Percentiles rank a stretch among this genome's conserved stretches.
Conservation (phyloP, 2,329 filamentous ascomycete genomes). For the Neofusicoccum parvum region DNA sequence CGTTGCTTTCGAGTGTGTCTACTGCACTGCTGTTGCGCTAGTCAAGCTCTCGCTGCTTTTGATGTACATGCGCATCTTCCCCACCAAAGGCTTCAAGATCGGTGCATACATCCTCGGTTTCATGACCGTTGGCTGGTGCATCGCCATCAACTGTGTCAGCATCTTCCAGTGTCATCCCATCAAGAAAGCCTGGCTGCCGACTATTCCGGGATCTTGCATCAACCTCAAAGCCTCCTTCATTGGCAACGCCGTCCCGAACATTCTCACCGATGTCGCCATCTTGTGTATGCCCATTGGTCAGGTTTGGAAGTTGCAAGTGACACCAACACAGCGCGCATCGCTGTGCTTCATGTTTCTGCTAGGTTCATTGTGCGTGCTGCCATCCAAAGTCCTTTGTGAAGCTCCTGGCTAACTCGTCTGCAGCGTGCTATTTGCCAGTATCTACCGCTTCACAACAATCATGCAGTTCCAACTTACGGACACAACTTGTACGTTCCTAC, state of each 20-base stretch:
- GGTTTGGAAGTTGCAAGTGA: slow-evolving; percentile 50
- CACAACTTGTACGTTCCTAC: slow-evolving; percentile 18
- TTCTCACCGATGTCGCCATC: slow-evolving; percentile 51
- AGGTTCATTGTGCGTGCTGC: slow-evolving; percentile 44
- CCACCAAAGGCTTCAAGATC: slow-evolving; percentile 46
- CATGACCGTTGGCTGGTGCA: slow-evolving; percentile 52
- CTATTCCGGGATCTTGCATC: slow-evolving; percentile 51
- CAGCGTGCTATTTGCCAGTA: slow-evolving; percentile 27
- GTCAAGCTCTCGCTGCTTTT: slow-evolving; percentile 55
- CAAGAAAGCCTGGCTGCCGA: slow-evolving; percentile 52
- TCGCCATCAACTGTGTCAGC: slow-evolving; percentile 52
- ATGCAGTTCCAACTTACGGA: slow-evolving; percentile 25
- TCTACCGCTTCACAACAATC: slow-evolving; percentile 25
- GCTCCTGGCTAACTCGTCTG: slow-evolving; percentile 8
- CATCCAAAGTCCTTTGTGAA: not conserved
- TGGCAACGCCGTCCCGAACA: slow-evolving; percentile 52
- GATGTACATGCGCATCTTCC: slow-evolving; percentile 59
- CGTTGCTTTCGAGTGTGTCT: slow-evolving; percentile 52
- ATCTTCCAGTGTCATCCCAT: slow-evolving; percentile 58
- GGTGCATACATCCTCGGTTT: slow-evolving; percentile 45
- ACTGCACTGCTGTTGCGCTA: slow-evolving; percentile 52
- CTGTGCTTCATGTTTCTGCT: slow-evolving; percentile 50
- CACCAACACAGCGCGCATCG: slow-evolving; percentile 46
- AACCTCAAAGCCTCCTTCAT: slow-evolving; percentile 55
- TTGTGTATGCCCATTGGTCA: slow-evolving; percentile 51